A percentile compares a stretch with the other conserved stretches of the same genome.
These are phyloP conservation scores for Ganoderma sinense DNA, from an alignment of 1,284 basidiomycete genomes.

Conservation along the genomic window DNA sequence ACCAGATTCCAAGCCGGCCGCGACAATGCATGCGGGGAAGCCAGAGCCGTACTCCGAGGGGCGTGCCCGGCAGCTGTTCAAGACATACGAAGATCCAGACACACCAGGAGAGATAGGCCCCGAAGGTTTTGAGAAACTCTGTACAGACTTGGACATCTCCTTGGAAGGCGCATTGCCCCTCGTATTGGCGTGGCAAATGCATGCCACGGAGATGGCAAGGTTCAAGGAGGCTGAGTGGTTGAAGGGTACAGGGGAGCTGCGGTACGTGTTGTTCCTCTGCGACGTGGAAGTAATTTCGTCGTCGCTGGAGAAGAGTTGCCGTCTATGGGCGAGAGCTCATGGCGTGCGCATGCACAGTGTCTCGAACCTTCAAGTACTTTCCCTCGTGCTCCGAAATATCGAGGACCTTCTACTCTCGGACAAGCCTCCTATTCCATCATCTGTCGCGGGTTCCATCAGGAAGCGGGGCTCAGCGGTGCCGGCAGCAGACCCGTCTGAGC, in stretches of 20 bases:
- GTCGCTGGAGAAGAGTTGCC: background rate
- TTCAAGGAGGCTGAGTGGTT: slow-evolving; percentile 72
- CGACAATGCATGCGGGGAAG: slow-evolving; percentile 30
- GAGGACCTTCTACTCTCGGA: slow-evolving; percentile 65
- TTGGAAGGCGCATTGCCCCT: slow-evolving; percentile 76
- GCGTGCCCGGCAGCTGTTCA: slow-evolving; percentile 64
- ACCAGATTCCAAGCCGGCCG: slow-evolving; percentile 15
- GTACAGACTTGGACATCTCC: slow-evolving; percentile 67
- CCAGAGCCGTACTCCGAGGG: slow-evolving; percentile 57
- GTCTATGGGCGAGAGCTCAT: background rate
- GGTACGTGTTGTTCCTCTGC: slow-evolving; percentile 49
- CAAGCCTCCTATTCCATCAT: slow-evolving; percentile 45
- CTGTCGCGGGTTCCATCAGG: slow-evolving; percentile 39
- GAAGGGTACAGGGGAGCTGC: slow-evolving; percentile 60
- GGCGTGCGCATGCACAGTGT: slow-evolving; percentile 49
- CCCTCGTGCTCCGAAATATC: slow-evolving; percentile 62
- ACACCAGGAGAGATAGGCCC: slow-evolving; percentile 65
- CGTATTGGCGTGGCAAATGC: slow-evolving; percentile 76
- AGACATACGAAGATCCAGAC: slow-evolving; percentile 67
- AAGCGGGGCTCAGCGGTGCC: slow-evolving; percentile 40
- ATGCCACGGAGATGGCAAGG: slow-evolving; percentile 73
- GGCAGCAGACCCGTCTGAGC: slow-evolving; percentile 31
- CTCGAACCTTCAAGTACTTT: slow-evolving; percentile 59
- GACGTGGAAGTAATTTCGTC: background rate
- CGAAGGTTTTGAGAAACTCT: slow-evolving; percentile 72